Evolutionary conservation across 495 filamentous ascomycete species (phyloP), one percentile per base, ranked within the genome.

Genomic region (Xylaria acuta): DNA sequence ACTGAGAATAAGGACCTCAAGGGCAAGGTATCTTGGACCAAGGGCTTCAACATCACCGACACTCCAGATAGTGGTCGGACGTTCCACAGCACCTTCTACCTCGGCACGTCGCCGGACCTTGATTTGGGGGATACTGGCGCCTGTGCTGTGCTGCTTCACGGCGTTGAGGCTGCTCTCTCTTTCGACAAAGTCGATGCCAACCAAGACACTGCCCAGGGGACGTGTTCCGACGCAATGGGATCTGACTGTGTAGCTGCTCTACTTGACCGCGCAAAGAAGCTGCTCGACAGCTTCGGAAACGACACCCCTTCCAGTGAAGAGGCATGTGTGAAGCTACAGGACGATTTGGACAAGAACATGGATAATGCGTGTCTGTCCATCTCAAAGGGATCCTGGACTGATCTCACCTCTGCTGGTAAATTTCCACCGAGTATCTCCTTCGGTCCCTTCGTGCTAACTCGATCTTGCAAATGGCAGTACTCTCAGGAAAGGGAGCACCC

Each of bases 161-260:
- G 74, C 27, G 59, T 69, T 2, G 59, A 64, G 2, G 25, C 71
- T 49, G 18, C 45, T 5, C 20, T 66, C 2, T 66, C 41, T 3
- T 66, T 53, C 18, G 43, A 6, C 45, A 1, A 0, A 2, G 32
- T 3, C 0, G 58, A 67, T 36, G 58, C 12, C 22, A 36, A 51
- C 4, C 3, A 25, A 0, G 72, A 72, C 18, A 51, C 56, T 14
- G 64, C 70, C 0, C 56, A 78, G 41, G 74, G 76, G 16, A 75
- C 74, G 2, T 78, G 76, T 27, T 22, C 51, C 0, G 68, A 72
- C n/a, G 76, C 76, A n/a, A 70, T 78, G 74, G 72, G 74, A 11
- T 20, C 45, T 0, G 38, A 56, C 5, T 78, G 76, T 32, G 74
- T 76, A 3, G 30, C 53, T 30, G 72, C 74, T 22, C 32, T 78